phyloP scores from a whole-genome alignment of 202 grass and related monocot genomes.

The Zoysia matrella region DNA sequence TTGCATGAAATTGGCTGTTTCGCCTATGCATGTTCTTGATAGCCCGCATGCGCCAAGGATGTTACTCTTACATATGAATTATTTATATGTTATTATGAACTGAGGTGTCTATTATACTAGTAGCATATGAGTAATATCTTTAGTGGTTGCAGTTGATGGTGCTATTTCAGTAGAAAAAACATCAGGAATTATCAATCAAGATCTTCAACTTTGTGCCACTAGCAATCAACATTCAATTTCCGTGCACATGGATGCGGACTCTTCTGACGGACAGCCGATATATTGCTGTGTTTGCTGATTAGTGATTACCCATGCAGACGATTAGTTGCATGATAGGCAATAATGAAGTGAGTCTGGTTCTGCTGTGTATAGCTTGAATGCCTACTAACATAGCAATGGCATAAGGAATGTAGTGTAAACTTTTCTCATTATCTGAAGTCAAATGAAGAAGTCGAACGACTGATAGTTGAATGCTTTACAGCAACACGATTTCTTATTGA shows the following conservation, averaged over 20 bases:
- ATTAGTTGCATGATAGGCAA: background rate
- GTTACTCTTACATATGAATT: background rate
- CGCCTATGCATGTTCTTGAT: background rate
- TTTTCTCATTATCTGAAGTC: no score
- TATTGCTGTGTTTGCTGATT: background rate
- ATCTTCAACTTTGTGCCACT: background rate
- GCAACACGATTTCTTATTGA: background rate
- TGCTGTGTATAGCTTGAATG: no score
- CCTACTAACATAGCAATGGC: no score
- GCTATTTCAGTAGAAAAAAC: background rate
- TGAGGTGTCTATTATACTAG: background rate
- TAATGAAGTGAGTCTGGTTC: background rate
- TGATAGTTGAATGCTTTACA: background rate
- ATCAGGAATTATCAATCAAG: background rate
- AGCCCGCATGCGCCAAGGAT: background rate
- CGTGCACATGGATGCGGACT: background rate
- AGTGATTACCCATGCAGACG: background rate
- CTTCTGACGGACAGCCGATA: background rate
- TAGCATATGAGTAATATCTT: background rate
- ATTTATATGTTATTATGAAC: background rate
- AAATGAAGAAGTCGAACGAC: no score
- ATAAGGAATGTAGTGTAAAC: no score
- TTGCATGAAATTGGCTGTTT: slow-evolving; percentile 2
- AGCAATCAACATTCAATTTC: background rate
- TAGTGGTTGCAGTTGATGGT: background rate